Base-by-base conservation (phyloP, 148 eudicot species). In the Hydrangea macrophylla region DNA sequence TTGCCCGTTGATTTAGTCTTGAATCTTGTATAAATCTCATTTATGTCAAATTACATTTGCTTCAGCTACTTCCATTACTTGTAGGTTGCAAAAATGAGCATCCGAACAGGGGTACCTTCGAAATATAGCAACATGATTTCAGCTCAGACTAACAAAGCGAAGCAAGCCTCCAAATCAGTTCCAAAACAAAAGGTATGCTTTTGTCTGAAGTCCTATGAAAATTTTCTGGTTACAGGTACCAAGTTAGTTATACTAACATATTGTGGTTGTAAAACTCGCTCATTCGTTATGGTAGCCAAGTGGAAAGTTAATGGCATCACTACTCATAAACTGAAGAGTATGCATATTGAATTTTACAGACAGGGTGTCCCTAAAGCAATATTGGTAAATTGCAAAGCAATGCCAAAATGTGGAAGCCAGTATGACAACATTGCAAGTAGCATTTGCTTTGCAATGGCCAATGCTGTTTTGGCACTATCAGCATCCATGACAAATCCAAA, bases 81-180 rank as follows among this genome's bases (percentile, higher is more conserved):
- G 68, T 64, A 88, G 94, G 84, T 86, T 67, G 81, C 82, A n/a
- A 85, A 77, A 57, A 70, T 86, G 62, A 88, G 94, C 72, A 73
- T 88, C 62, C 85, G 76, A 55, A 76, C 90, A 44, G 83, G 88
- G 10, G 44, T 80, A 59, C 85, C 81, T 22, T 88, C 88, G 6
- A 90, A 88, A 65, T 86, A 76, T 71, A 76, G 87, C 58, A 75
- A 68, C 66, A 78, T 80, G 85, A 69, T 86, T 75, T 67, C 86
- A 53, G 78, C 71, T 63, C 82, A 48, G 55, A 39, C 77, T 31
- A 76, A 82, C 45, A 67, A 64, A 59, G 77, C 44, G 58, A 75
- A 88, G 45, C 64, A 73, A 66, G 58, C 54, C 45, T 33, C 80
- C 0, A 70, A 65, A 22, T 60, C 83, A 27, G 56, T 74, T 59